Conservation (phyloP, 2,329 filamentous ascomycete species). For the Aspergillus texensis region DNA sequence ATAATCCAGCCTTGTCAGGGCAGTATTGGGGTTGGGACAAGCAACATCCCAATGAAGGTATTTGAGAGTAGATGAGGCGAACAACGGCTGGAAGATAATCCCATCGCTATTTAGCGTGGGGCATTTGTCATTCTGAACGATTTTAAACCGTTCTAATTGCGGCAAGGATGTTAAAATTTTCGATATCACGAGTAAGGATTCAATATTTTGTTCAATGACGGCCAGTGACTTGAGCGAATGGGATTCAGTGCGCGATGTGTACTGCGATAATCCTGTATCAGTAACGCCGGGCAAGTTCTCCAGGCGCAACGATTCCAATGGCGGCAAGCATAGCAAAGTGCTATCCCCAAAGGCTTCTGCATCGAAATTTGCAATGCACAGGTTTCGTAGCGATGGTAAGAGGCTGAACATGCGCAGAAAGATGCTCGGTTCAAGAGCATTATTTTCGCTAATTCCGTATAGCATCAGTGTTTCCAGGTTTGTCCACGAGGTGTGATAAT, state of each 20-base stretch:
- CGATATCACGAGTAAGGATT: constrained; percentile 54
- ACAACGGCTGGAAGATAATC: constrained; percentile 50
- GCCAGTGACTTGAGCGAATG: constrained; percentile 50
- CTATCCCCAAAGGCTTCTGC: constrained; percentile 58
- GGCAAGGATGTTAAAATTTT: constrained; percentile 53
- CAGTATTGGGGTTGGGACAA: constrained; percentile 40
- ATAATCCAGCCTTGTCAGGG: constrained; percentile 41
- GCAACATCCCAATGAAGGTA: constrained; percentile 61
- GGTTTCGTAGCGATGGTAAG: constrained; percentile 55
- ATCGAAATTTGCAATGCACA: constrained; percentile 58
- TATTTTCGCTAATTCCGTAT: constrained; percentile 47
- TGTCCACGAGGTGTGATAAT: constrained; percentile 56
- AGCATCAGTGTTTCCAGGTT: constrained; percentile 58
- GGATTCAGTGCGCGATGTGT: constrained; percentile 51
- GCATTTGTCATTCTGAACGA: constrained; percentile 54
- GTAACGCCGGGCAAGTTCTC: constrained; percentile 59
- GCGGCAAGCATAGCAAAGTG: constrained; percentile 56
- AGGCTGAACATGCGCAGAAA: constrained; percentile 57
- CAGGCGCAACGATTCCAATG: constrained; percentile 56
- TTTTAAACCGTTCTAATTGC: constrained; percentile 52
- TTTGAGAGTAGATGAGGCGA: constrained; percentile 53
- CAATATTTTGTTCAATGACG: constrained; percentile 58
- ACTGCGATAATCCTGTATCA: constrained; percentile 57
- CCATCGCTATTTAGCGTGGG: constrained; percentile 48
- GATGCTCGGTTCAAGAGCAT: constrained; percentile 56